These are phyloP conservation scores for Entomortierella parvispora DNA, from an alignment of 192 early-diverging fungal genomes.

Conservation along the genomic window DNA sequence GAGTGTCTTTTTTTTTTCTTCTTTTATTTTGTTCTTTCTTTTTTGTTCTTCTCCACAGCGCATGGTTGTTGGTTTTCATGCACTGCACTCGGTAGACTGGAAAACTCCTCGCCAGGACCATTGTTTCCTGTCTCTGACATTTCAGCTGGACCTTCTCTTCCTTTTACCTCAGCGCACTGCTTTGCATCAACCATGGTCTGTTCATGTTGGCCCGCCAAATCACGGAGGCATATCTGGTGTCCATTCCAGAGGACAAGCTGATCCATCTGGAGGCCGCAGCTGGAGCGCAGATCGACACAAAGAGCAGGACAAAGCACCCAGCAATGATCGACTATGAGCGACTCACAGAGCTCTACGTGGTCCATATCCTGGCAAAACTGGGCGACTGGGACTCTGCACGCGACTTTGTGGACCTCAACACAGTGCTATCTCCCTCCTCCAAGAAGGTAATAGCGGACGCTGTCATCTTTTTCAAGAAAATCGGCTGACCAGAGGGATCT, in stretches of 20 bases:
- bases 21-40: background rate
- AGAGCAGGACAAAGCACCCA: conserved; percentile 2
- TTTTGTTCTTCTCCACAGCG: background rate
- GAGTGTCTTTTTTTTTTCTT: conserved; percentile 3
- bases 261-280: conserved; percentile 22
- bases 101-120: background rate
- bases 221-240: conserved; percentile 33
- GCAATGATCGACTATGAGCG: conserved; percentile 29
- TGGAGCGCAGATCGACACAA: background rate
- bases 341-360: conserved; percentile 23
- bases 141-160: background rate
- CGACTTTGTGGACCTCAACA: conserved; percentile 18
- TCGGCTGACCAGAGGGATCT: too few relatives aligned
- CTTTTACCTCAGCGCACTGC: conserved; percentile 16
- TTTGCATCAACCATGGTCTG: conserved; percentile 42
- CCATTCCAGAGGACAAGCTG: conserved; percentile 32
- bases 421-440: conserved; percentile 3
- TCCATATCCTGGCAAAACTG: conserved; percentile 22
- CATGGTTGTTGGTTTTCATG: background rate
- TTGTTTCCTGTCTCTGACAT: background rate
- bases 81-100: background rate
- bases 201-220: conserved; percentile 28
- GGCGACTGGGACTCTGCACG: conserved; percentile 27
- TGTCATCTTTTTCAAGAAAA: background rate
- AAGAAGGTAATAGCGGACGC: conserved; percentile 28